Conservation (phyloP, 768 basidiomycete genomes). For the Boletus edulis region DNA sequence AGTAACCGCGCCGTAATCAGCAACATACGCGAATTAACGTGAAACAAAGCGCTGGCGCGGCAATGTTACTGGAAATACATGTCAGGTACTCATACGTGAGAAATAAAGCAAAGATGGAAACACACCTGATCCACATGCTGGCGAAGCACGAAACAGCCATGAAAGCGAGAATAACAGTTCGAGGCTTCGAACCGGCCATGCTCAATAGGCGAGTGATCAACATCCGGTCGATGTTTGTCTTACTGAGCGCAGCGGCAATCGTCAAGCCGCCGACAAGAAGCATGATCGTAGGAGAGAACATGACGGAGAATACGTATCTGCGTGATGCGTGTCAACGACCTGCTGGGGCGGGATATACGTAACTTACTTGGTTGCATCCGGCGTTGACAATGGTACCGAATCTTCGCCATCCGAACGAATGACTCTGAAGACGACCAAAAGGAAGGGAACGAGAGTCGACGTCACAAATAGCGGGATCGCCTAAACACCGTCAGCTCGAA, state of each 20-base stretch:
- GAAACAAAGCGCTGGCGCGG: constrained; percentile 96
- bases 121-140: constrained; percentile 97
- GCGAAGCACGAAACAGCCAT: constrained; percentile 98
- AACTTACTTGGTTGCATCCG: constrained; percentile 78
- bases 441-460: constrained; percentile 82
- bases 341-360: neutral
- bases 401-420: constrained; percentile 53
- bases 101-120: neutral
- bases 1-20: neutral
- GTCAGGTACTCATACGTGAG: constrained; percentile 3
- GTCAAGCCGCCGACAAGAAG: constrained; percentile 97
- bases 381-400: constrained; percentile 48
- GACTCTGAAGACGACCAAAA: constrained; percentile 83
- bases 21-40: constrained; percentile 82
- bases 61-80: constrained; percentile 70
- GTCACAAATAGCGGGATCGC: constrained; percentile 98
- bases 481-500: constrained; percentile 37
- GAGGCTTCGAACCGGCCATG: constrained; percentile 86
- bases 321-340: neutral
- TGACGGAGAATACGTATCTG: constrained; percentile 88
- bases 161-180: constrained; percentile 84
- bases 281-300: constrained; percentile 99
- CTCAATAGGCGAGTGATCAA: constrained; percentile 88
- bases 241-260: constrained; percentile 92
- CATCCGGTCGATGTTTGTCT: constrained; percentile 91